Evolutionary conservation across 345 rosid species (phyloP).

Genomic region (Raphanus sativus): DNA sequence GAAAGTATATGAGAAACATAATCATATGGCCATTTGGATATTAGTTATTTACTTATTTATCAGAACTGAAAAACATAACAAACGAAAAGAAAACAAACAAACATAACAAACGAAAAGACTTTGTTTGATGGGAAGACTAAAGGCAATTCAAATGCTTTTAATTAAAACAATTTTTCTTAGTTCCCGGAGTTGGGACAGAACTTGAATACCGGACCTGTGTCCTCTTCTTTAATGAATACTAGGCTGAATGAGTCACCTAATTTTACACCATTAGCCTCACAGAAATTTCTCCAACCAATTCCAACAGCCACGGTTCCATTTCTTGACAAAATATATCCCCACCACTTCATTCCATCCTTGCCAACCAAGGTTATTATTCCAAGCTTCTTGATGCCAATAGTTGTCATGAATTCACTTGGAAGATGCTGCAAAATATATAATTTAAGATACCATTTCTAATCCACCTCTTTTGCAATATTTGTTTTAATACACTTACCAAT

Average conservation of each 20-base stretch:
- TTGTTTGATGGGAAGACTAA: background rate
- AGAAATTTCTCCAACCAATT: background rate
- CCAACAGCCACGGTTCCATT: background rate
- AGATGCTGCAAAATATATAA: constrained; percentile 1
- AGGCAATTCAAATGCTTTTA: background rate
- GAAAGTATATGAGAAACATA: background rate
- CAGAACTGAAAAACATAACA: background rate
- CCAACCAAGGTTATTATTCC: background rate
- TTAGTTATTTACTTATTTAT: no score
- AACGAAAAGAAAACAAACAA: background rate
- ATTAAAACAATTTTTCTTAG: background rate
- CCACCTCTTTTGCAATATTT: background rate
- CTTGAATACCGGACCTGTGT: background rate
- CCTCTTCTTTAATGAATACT: background rate
- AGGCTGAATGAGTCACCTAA: background rate
- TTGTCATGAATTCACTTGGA: constrained; percentile 8
- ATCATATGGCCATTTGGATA: background rate
- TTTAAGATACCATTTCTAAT: background rate
- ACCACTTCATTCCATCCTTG: background rate
- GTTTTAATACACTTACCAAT: background rate
- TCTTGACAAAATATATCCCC: background rate
- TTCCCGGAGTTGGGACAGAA: background rate
- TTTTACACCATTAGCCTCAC: constrained; percentile 1
- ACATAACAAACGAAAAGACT: background rate
- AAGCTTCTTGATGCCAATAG: background rate